A percentile compares a stretch with the other conserved stretches of the same genome.
These are phyloP conservation scores for Blechomonas ayalai DNA, from an alignment of 208 protist species.

Conservation along the genomic window DNA sequence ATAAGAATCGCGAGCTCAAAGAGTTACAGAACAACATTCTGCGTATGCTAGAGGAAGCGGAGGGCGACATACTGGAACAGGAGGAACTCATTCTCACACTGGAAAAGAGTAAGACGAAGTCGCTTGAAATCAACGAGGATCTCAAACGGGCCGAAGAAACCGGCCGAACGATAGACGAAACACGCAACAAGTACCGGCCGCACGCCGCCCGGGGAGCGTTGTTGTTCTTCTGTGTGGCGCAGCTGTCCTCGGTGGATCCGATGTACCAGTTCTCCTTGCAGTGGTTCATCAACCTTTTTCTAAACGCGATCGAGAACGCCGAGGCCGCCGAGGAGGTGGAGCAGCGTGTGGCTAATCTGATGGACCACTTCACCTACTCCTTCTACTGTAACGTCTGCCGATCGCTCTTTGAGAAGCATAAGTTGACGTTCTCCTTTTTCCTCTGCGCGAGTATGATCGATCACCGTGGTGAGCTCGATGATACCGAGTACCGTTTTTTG, in stretches of 20 bases:
- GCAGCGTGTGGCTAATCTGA: conserved; percentile 82
- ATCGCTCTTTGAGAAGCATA: conserved; percentile 98
- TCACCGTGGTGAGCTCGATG: conserved; percentile 70
- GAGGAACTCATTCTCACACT: conserved; percentile 95
- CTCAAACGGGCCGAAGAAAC: conserved; percentile 91
- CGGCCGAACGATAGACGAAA: conserved; percentile 94
- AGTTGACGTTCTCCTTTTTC: conserved; percentile 97
- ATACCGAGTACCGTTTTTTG: conserved; percentile 88
- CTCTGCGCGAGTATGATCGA: conserved; percentile 88
- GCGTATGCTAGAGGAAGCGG: conserved; percentile 88
- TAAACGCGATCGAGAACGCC: conserved; percentile 78
- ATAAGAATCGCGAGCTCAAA: conserved; percentile 94
- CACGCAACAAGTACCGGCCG: conserved; percentile 92
- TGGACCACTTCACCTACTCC: conserved; percentile 95
- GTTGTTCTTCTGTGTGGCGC: conserved; percentile 96
- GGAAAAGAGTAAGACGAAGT: conserved; percentile 94
- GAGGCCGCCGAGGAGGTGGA: conserved; percentile 60
- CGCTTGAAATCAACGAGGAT: conserved; percentile 91
- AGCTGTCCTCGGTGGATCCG: conserved; percentile 91
- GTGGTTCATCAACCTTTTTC: conserved; percentile 97
- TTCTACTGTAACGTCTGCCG: conserved; percentile 98
- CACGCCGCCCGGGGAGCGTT: conserved; percentile 93
- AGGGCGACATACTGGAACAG: conserved; percentile 96
- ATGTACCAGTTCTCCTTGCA: conserved; percentile 98
- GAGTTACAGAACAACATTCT: conserved; percentile 96